Base-by-base conservation (phyloP, 441 rosid species). In the Manihot esculenta region DNA sequence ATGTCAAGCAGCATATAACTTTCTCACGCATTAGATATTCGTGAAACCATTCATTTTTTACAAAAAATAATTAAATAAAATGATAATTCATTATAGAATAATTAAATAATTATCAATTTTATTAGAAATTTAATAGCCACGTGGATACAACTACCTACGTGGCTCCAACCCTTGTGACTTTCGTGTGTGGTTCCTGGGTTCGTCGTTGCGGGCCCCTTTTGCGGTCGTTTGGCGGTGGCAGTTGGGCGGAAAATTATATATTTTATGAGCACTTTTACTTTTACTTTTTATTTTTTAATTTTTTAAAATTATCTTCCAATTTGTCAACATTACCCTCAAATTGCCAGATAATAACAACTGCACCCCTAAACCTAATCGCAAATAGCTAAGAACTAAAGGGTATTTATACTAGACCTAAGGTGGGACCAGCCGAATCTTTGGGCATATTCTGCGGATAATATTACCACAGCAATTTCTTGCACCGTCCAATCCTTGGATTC, bases 401-500 rank as follows among this genome's bases (percentile, higher is more conserved):
- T 21, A 5, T 66, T 50, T 50, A 7, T 0, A 10, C 50, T 5
- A 7, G 1, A 0, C n/a, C 5, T 11, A 20, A 1, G 4, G 26
- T 17, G 23, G 17, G 33, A 56, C 51, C 18, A 26, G 35, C 45
- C 12, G 35, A 63, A 72, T 72, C 27, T 38, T 65, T 60, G 18
- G n/a, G 24, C 17, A 61, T 72, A 65, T 64, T 79, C 71, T 10
- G 3, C 11, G 42, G 2, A 51, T 33, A 30, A 21, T 23, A 11
- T 38, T 64, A 35, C 9, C 11, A 20, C 5, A 41, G 17, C 14
- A 58, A 33, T 77, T 67, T 60, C 76, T 54, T 64, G 68, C 79
- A 78, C 82, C 72, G 84, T 58, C 78, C 71, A 73, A 62, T 27
- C 55, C 62, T 63, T 54, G 3, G 62, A 62, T 7, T 58, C 62